Evolutionary conservation across 2,329 filamentous ascomycete species (phyloP).

Genomic region (Colletotrichum phormii): DNA sequence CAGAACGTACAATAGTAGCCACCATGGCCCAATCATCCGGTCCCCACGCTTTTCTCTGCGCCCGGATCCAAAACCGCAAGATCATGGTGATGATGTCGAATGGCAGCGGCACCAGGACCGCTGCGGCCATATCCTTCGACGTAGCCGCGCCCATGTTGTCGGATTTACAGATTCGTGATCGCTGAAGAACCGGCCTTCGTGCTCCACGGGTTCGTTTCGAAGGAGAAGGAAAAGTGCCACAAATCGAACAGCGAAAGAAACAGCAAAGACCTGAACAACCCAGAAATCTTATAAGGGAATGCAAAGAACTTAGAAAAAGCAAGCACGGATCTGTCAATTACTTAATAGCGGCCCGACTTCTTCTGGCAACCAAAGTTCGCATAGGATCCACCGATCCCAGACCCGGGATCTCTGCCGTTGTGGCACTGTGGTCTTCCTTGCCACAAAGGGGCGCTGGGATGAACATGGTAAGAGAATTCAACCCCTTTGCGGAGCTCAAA

Average conservation of each 20-base stretch:
- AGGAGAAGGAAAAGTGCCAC: not conserved
- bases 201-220: not conserved
- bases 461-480: slow-evolving; percentile 12
- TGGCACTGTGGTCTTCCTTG: slow-evolving; percentile 18
- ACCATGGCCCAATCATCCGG: slow-evolving; percentile 35
- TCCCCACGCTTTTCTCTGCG: slow-evolving; percentile 33
- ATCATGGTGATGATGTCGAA: slow-evolving; percentile 19
- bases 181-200: slow-evolving; percentile 30
- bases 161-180: not conserved
- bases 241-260: not conserved
- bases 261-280: not conserved
- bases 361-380: slow-evolving; percentile 5
- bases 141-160: slow-evolving; percentile 30
- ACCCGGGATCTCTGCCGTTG: not conserved
- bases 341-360: slow-evolving; percentile 19
- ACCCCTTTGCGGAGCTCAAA: not conserved
- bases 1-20: slow-evolving; percentile 25
- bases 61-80: slow-evolving; percentile 26
- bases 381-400: slow-evolving; percentile 23
- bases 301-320: not conserved
- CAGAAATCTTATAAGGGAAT: slow-evolving; percentile 12
- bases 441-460: not conserved
- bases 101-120: slow-evolving; percentile 26
- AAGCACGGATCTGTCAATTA: slow-evolving; percentile 1
- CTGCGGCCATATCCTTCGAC: slow-evolving; percentile 32